A percentile compares a stretch with the other conserved stretches of the same genome.
Conservation (phyloP, 192 early-diverging fungal species). For the Backusella circina region DNA sequence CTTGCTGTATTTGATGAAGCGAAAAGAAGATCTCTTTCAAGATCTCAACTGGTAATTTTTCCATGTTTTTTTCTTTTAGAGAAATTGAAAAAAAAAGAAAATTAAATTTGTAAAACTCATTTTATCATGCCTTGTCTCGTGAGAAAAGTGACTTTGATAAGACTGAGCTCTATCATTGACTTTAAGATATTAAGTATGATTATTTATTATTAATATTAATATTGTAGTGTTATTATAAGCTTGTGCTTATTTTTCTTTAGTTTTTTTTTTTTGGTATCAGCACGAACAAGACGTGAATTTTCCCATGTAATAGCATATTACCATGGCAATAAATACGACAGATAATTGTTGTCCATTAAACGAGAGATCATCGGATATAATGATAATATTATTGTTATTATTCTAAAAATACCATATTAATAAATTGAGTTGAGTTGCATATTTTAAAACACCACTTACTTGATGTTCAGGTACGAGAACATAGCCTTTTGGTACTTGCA, state of each 20-base stretch:
- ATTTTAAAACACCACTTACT: neutral
- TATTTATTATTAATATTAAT: neutral
- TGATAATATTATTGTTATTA: conserved; percentile 36
- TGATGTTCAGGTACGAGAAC: conserved; percentile 23
- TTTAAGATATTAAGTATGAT: neutral
- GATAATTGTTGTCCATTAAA: conserved; percentile 40
- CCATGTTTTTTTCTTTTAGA: neutral
- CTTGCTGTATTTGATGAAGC: neutral
- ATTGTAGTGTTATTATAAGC: neutral
- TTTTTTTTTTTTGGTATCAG: neutral
- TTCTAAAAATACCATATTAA: neutral
- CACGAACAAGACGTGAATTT: conserved; percentile 23
- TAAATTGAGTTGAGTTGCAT: neutral
- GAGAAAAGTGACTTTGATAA: neutral
- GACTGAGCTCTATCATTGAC: no score
- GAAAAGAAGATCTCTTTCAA: neutral
- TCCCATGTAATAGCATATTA: conserved; percentile 37
- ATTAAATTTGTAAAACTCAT: neutral
- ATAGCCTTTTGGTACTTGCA: conserved; percentile 24
- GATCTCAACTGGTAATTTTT: neutral
- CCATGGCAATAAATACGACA: conserved; percentile 35
- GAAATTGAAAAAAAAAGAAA: neutral
- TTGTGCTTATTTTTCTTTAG: neutral
- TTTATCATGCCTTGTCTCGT: neutral
- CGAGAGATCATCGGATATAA: conserved; percentile 35